Percentiles rank a stretch among this genome's conserved stretches.
Evolutionary conservation across 805 yeast genomes (phyloP).

Genomic region (Blastobotrys parvus): DNA sequence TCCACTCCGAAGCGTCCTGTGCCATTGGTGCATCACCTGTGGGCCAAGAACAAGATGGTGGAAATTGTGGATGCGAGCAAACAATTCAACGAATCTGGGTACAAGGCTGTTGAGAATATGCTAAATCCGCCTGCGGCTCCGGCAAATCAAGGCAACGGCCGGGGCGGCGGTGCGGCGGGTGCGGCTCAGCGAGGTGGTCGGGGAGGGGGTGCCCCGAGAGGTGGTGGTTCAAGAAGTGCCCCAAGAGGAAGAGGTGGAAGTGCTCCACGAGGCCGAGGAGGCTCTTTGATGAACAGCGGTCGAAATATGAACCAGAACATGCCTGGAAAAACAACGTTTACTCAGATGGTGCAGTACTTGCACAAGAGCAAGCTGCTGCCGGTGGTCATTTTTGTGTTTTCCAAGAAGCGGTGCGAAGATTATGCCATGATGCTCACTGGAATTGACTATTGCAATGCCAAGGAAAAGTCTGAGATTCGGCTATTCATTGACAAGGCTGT

Average conservation of each 20-base stretch:
- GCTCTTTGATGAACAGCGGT: conserved; percentile 1
- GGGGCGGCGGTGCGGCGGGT: conserved; percentile 30
- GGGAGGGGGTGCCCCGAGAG: conserved; percentile 23
- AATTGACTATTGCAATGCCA: conserved; percentile 72
- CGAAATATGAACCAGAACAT: conserved; percentile 39
- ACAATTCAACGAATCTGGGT: conserved; percentile 57
- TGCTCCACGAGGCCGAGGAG: neutral
- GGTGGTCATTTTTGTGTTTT: conserved; percentile 87
- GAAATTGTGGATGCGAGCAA: conserved; percentile 71
- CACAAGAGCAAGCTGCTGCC: conserved; percentile 69
- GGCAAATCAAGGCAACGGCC: conserved; percentile 25
- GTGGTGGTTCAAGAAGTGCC: conserved; percentile 34
- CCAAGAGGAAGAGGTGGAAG: conserved; percentile 18
- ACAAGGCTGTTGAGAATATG: conserved; percentile 26
- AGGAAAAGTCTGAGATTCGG: conserved; percentile 82
- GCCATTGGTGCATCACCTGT: conserved; percentile 77
- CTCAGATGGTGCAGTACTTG: conserved; percentile 60
- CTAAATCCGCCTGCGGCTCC: conserved; percentile 1
- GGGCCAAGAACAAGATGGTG: conserved; percentile 68
- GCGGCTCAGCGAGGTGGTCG: conserved; percentile 26
- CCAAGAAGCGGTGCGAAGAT: conserved; percentile 88
- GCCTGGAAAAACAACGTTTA: conserved; percentile 76
- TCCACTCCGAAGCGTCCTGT: conserved; percentile 96
- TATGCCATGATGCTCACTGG: conserved; percentile 73
- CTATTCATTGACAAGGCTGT: conserved; percentile 90